Conservation (phyloP, 202 grass and related monocot species). For the Brachypodium distachyon region DNA sequence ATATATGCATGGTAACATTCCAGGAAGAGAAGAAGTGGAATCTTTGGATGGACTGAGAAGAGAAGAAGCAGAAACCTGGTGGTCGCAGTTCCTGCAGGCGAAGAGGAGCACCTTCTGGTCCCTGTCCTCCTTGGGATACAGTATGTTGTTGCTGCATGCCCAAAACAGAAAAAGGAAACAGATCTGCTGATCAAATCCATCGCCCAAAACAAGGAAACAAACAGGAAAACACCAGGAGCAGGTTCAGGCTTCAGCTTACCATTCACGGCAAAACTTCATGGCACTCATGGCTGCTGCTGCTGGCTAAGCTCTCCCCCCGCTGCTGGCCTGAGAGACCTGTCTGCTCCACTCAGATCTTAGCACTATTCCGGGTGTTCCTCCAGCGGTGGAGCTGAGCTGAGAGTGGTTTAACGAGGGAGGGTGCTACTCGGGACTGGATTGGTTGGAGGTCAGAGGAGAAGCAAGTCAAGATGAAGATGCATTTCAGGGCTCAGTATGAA, state of each 20-base stretch:
- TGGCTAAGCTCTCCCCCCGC: neutral
- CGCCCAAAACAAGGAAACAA: neutral
- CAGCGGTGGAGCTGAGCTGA: neutral
- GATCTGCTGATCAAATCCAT: neutral
- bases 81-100: constrained; percentile 73
- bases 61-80: constrained; percentile 29
- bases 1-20: neutral
- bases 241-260: constrained; percentile 36
- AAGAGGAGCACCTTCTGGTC: constrained; percentile 77
- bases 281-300: constrained; percentile 44
- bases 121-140: constrained; percentile 75
- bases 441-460: constrained; percentile 1
- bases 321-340: neutral
- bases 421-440: neutral
- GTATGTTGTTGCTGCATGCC: constrained; percentile 66
- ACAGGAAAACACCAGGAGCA: neutral
- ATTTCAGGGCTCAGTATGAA: neutral
- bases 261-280: constrained; percentile 93
- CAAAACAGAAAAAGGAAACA: neutral
- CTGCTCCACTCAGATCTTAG: constrained; percentile 17
- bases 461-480: neutral
- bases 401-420: neutral
- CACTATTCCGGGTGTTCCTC: neutral
- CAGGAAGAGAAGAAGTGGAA: neutral
- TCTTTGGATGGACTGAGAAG: neutral